phyloP scores from a whole-genome alignment of 2,329 filamentous ascomycete genomes.

The Cladosporium phlei region DNA sequence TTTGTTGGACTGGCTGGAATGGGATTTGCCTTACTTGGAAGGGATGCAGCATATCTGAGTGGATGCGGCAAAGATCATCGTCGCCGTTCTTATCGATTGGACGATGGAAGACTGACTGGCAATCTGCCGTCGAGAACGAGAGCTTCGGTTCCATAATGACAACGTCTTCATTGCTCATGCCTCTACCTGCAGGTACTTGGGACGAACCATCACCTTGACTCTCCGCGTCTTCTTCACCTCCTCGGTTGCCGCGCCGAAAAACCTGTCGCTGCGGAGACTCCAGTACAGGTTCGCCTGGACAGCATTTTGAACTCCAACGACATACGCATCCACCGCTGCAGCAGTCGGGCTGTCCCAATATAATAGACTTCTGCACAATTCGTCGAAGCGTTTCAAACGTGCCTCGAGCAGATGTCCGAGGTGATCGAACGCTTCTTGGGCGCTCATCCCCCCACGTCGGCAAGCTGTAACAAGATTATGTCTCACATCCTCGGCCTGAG shows the following conservation, averaged over 20 bases:
- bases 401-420: not conserved
- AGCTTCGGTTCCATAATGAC: not conserved
- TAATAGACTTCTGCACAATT: not conserved
- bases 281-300: slow-evolving; percentile 2
- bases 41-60: too few relatives aligned
- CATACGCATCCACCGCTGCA: not conserved
- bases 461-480: slow-evolving; percentile 11
- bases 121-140: too few relatives aligned
- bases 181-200: not conserved
- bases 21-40: too few relatives aligned
- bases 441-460: not conserved
- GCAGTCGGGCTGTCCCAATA: not conserved
- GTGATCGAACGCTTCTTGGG: slow-evolving; percentile 4
- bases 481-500: not conserved
- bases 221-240: not conserved
- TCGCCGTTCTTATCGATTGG: too few relatives aligned
- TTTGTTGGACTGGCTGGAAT: too few relatives aligned
- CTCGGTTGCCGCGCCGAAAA: not conserved
- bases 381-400: not conserved
- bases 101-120: too few relatives aligned
- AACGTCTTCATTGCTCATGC: not conserved
- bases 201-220: not conserved
- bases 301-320: not conserved
- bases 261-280: slow-evolving; percentile 1
- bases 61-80: too few relatives aligned